Evolutionary conservation across 2,329 filamentous ascomycete genomes (phyloP).

Genomic region (Septoria petroselini): DNA sequence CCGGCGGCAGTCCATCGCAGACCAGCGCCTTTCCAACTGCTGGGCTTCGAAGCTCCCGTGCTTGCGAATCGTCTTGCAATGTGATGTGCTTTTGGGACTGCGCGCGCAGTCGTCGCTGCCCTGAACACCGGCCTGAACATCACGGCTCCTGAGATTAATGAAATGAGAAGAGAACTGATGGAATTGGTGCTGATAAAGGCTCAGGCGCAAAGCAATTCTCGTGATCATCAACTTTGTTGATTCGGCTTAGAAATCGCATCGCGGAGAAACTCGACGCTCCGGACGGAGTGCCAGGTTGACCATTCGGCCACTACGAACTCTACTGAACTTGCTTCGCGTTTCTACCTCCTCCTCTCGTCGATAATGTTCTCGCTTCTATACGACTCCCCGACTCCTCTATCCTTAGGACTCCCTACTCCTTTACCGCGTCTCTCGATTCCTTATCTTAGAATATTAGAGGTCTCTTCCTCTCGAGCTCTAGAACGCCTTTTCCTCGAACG

Average conservation of each 20-base stretch:
- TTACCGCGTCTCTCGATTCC: no score
- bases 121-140: slow-evolving; percentile 56
- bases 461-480: no score
- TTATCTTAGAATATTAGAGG: no score
- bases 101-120: slow-evolving; percentile 36
- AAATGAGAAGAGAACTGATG: slow-evolving; percentile 15
- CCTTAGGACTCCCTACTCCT: no score
- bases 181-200: neutral
- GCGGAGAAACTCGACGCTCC: neutral
- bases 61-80: slow-evolving; percentile 52
- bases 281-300: no score
- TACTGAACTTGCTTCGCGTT: no score
- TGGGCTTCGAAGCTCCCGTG: slow-evolving; percentile 59
- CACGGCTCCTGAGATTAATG: slow-evolving; percentile 16
- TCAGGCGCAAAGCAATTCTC: slow-evolving; percentile 14
- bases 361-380: no score
- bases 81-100: slow-evolving; percentile 35
- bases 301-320: no score
- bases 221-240: slow-evolving; percentile 4
- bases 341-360: no score
- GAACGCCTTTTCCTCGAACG: no score
- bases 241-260: neutral
- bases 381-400: no score
- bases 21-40: slow-evolving; percentile 77
- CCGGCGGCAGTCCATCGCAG: slow-evolving; percentile 72